Evolutionary conservation across 441 rosid species (phyloP).

Genomic region (Mallotus repandus): DNA sequence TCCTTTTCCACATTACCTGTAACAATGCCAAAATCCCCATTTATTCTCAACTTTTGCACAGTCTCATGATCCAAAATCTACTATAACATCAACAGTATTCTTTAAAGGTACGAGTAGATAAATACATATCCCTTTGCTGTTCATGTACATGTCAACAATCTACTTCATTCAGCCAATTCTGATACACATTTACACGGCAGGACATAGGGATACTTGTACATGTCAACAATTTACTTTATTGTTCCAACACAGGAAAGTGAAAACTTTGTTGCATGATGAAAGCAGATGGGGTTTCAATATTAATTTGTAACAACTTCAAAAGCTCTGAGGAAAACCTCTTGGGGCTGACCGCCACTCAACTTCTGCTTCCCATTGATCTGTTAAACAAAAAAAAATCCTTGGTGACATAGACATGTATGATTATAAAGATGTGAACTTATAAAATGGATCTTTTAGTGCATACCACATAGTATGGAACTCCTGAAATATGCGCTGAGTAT

Average conservation of each 20-base stretch:
- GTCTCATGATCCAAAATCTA: not conserved
- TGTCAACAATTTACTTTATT: constrained; percentile 4
- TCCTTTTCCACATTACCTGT: not conserved
- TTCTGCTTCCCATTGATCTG: constrained; percentile 77
- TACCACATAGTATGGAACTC: constrained; percentile 84
- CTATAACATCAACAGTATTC: not conserved
- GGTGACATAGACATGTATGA: not conserved
- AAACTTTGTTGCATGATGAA: not conserved
- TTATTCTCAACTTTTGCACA: not conserved
- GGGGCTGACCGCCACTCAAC: constrained; percentile 77
- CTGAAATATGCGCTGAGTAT: constrained; percentile 54
- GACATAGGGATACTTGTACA: not conserved
- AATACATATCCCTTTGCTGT: too few relatives aligned
- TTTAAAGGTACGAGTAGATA: too few relatives aligned
- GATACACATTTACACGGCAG: not conserved
- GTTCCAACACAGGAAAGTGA: not conserved
- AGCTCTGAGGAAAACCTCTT: constrained; percentile 69
- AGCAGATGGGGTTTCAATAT: not conserved
- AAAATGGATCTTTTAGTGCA: constrained; percentile 12
- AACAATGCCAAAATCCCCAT: not conserved
- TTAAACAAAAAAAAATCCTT: constrained; percentile 19
- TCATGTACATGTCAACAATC: too few relatives aligned
- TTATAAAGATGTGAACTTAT: not conserved
- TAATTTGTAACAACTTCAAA: constrained; percentile 49
- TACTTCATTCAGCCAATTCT: too few relatives aligned